Evolutionary conservation across 441 rosid species (phyloP).

Genomic region (Bruguiera hainesii): DNA sequence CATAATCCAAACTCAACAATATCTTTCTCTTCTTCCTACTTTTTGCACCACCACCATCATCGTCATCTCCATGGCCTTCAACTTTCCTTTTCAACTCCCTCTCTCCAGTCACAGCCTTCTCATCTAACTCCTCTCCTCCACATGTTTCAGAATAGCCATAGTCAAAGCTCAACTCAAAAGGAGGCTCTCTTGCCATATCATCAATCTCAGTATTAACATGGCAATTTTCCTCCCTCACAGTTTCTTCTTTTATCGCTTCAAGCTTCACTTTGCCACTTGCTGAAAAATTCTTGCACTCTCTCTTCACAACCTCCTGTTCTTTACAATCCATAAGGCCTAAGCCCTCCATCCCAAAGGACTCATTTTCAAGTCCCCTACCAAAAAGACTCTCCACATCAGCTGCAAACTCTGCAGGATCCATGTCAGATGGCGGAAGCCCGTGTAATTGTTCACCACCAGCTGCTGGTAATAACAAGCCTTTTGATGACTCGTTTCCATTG

Average conservation of each 20-base stretch:
- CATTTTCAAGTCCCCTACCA: slow-evolving; percentile 66
- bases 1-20: slow-evolving; percentile 60
- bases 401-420: slow-evolving; percentile 83
- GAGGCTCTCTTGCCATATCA: slow-evolving; percentile 39
- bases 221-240: slow-evolving; percentile 5
- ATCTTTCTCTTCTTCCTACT: slow-evolving; percentile 37
- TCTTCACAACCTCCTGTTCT: slow-evolving; percentile 24
- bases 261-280: slow-evolving; percentile 35
- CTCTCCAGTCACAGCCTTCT: slow-evolving; percentile 22
- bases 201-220: slow-evolving; percentile 24
- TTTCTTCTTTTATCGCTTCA: slow-evolving; percentile 29
- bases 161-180: slow-evolving; percentile 67
- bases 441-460: slow-evolving; percentile 25
- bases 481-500: slow-evolving; percentile 25
- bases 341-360: slow-evolving; percentile 66
- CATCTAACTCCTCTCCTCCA: slow-evolving; percentile 44
- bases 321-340: slow-evolving; percentile 49
- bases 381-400: slow-evolving; percentile 84
- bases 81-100: not conserved
- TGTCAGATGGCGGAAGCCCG: slow-evolving; percentile 66
- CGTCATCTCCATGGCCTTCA: slow-evolving; percentile 12
- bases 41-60: slow-evolving; percentile 24
- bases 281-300: slow-evolving; percentile 12
- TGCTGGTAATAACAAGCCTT: not conserved
- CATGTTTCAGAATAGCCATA: slow-evolving; percentile 46